A percentile compares a stretch with the other conserved stretches of the same genome.
These are phyloP conservation scores for Malassezia caprae DNA, from an alignment of 1,284 basidiomycete genomes.

Conservation along the genomic window DNA sequence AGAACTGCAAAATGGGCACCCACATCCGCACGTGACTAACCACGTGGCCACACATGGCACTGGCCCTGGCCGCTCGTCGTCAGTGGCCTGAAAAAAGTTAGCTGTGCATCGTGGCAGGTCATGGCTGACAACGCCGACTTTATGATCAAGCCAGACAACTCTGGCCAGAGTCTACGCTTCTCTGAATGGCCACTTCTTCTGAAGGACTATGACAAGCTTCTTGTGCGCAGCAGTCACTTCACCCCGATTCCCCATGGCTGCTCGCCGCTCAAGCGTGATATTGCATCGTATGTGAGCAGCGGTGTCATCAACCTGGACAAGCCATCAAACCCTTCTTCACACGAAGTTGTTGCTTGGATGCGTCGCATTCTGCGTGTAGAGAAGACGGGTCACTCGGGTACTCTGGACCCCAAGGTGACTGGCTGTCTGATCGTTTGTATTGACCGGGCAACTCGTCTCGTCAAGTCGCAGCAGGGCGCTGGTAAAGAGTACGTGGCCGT, in stretches of 20 bases:
- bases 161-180: slow-evolving; percentile 58
- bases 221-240: slow-evolving; percentile 90
- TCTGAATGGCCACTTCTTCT: slow-evolving; percentile 94
- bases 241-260: slow-evolving; percentile 88
- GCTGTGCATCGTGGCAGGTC: slow-evolving; percentile 8
- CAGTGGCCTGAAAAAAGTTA: slow-evolving; percentile 8
- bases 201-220: slow-evolving; percentile 75
- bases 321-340: slow-evolving; percentile 98
- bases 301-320: slow-evolving; percentile 99
- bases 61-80: not conserved
- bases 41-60: slow-evolving; percentile 12
- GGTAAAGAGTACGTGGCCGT: slow-evolving; percentile 99
- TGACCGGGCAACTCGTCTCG: slow-evolving; percentile 97
- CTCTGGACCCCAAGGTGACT: slow-evolving; percentile 96
- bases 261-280: slow-evolving; percentile 86
- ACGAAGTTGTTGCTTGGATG: slow-evolving; percentile 99
- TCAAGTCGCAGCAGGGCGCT: slow-evolving; percentile 95
- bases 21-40: slow-evolving; percentile 8
- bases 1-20: slow-evolving; percentile 14
- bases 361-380: slow-evolving; percentile 88
- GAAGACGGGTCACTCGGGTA: slow-evolving; percentile 96
- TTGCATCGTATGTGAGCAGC: slow-evolving; percentile 82
- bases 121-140: slow-evolving; percentile 40
- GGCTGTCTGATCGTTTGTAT: slow-evolving; percentile 98
- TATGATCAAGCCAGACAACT: slow-evolving; percentile 50